Evolutionary conservation across 1,284 basidiomycete species (phyloP), one percentile per base, ranked within the genome.

Genomic region (Bothia castanella): DNA sequence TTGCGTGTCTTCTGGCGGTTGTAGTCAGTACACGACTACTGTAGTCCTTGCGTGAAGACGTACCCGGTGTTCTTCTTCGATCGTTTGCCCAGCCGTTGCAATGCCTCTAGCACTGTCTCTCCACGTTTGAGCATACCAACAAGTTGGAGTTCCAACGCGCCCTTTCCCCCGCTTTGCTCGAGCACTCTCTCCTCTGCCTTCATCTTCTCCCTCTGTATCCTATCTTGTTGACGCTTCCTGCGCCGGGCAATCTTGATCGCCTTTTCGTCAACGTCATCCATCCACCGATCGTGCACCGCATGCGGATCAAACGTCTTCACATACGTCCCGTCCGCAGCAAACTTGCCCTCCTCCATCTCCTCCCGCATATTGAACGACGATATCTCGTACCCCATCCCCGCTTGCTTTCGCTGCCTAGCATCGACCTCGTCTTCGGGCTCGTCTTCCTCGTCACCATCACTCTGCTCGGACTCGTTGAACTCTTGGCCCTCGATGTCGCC

Each of bases 351-450:
- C 62, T 91, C 85, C 87, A 99, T 95, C 78, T 99, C 97, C 58
- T 90, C 87, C 58, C 94, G 89, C 97, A 99, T 98, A 70, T 99
- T 97, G 81, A 99, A 99, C 29, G 89, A 89, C 9, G 92, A 95
- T 13, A 98, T 68, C 62, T 95, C 89, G 69, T 77, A 93, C 1
- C 95, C 97, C 94, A 97, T 96, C 21, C 89, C 91, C 27, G 78
- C 83, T 65, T 90, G 91, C 72, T 81, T 83, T 65, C 78, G 71
- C 61, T 85, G 76, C 65, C 81, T 77, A 19, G 77, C 79, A 47
- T 89, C 90, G 62, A 92, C 89, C 61, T 93, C 89, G 60, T 90
- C 88, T 58, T 83, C 86, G 1, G 81, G 82, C 51, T 83, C 81
- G 25, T 75, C 77, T 0, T 74, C 75, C 2, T 74, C 77, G n/a